Evolutionary conservation across 768 basidiomycete genomes (phyloP).

Genomic region (Neoboletus subvelutipes): DNA sequence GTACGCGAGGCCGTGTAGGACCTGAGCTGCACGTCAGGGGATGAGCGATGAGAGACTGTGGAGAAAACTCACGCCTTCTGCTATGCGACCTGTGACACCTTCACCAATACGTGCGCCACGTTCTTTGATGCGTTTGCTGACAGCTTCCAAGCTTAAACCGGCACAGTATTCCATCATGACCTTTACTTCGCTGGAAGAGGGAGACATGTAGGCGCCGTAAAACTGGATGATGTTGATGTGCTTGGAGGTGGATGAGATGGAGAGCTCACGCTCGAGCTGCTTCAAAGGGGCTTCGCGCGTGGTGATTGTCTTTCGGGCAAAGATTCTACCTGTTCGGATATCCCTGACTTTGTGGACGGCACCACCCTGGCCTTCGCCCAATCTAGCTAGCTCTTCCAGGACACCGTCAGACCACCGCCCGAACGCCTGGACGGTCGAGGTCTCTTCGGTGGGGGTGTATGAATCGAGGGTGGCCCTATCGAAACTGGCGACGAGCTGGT

Average conservation of each 20-base stretch:
- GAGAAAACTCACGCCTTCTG: constrained; percentile 74
- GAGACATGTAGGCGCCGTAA: constrained; percentile 89
- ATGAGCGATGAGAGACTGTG: background rate
- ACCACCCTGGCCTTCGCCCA: constrained; percentile 96
- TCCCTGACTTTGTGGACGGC: constrained; percentile 94
- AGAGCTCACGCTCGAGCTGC: constrained; percentile 90
- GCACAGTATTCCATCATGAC: constrained; percentile 92
- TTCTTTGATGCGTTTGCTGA: constrained; percentile 82
- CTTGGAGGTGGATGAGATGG: constrained; percentile 80
- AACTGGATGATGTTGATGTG: constrained; percentile 90
- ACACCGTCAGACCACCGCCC: constrained; percentile 63
- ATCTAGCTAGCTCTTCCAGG: constrained; percentile 71
- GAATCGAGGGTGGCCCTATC: constrained; percentile 31
- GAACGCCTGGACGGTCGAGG: constrained; percentile 24
- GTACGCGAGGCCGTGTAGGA: constrained; percentile 90
- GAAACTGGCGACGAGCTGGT: constrained; percentile 35
- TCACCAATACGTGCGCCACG: constrained; percentile 79
- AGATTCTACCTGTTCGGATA: constrained; percentile 70
- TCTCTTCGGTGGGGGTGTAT: constrained; percentile 38
- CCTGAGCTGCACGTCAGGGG: constrained; percentile 40
- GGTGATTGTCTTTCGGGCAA: constrained; percentile 95
- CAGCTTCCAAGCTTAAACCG: constrained; percentile 85
- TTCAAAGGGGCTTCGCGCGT: constrained; percentile 87
- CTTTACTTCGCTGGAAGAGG: constrained; percentile 88
- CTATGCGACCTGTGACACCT: constrained; percentile 85